Conservation (phyloP, 2,329 filamentous ascomycete genomes). For the Penicillium fuscoglaucum region DNA sequence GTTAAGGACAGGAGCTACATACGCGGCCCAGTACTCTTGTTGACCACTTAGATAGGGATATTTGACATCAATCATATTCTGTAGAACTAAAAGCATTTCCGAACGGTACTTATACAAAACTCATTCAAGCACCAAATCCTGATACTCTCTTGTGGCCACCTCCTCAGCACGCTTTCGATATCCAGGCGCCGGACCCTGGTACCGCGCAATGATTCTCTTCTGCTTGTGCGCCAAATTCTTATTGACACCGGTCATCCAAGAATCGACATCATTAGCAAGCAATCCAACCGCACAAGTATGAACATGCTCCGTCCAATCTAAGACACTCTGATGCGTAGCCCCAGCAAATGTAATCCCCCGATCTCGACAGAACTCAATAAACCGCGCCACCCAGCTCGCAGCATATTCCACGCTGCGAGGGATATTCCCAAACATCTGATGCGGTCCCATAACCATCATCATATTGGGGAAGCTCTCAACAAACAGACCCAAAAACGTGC, state of each 20-base stretch:
- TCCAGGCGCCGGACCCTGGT: slow-evolving; percentile 48
- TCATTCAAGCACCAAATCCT: neutral
- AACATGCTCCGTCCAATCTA: slow-evolving; percentile 53
- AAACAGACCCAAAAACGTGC: slow-evolving; percentile 12
- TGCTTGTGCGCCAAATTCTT: slow-evolving; percentile 51
- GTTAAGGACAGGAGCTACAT: no score
- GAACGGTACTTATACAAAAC: neutral
- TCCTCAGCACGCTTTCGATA: slow-evolving; percentile 37
- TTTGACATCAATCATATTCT: neutral
- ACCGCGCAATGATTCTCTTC: slow-evolving; percentile 49
- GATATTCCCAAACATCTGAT: slow-evolving; percentile 40
- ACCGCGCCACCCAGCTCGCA: neutral
- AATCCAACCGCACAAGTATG: slow-evolving; percentile 47
- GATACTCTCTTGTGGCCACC: slow-evolving; percentile 12
- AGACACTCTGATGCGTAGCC: slow-evolving; percentile 42
- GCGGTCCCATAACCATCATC: slow-evolving; percentile 15
- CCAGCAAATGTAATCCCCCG: slow-evolving; percentile 38
- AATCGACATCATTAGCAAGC: slow-evolving; percentile 52
- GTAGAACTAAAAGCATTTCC: neutral
- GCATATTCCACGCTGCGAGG: slow-evolving; percentile 9
- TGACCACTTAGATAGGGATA: no score
- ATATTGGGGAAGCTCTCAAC: slow-evolving; percentile 17
- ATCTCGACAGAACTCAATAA: slow-evolving; percentile 1
- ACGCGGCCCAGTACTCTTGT: no score
- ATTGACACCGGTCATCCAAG: slow-evolving; percentile 59